A percentile compares a stretch with the other conserved stretches of the same genome.
These are phyloP conservation scores for Trifolium dubium DNA, from an alignment of 306 rosid genomes.

Conservation along the genomic window DNA sequence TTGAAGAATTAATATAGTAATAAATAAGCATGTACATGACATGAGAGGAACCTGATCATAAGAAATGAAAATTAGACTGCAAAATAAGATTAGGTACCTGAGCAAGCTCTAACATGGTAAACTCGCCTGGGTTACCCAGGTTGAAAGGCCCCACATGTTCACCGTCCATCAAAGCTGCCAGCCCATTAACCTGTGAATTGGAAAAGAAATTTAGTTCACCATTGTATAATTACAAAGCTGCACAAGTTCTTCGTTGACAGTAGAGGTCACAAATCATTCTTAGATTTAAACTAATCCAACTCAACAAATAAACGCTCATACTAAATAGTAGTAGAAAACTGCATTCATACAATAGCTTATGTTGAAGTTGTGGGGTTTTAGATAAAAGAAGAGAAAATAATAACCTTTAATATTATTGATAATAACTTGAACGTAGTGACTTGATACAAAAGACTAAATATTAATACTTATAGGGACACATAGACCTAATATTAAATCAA, in stretches of 20 bases:
- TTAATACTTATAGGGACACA: no score
- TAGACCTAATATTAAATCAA: no score
- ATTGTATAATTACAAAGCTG: constrained; percentile 16
- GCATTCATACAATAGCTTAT: constrained; percentile 10
- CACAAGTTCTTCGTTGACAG: constrained; percentile 21
- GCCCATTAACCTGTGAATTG: constrained; percentile 74
- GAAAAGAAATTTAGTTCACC: constrained; percentile 35
- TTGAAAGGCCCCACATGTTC: constrained; percentile 97
- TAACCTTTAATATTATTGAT: no score
- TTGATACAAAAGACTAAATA: no score
- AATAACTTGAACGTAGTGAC: no score
- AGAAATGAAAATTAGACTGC: constrained; percentile 7
- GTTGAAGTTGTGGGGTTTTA: no score
- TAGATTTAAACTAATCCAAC: constrained; percentile 11
- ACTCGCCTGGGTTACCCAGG: constrained; percentile 96
- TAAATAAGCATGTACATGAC: neutral
- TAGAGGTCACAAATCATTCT: constrained; percentile 9
- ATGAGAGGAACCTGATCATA: neutral
- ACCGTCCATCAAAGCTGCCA: constrained; percentile 87
- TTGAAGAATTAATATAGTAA: constrained; percentile 36
- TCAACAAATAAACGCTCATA: constrained; percentile 11
- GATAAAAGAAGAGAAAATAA: no score
- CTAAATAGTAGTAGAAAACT: neutral
- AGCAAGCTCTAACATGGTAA: constrained; percentile 96
- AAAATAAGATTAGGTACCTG: constrained; percentile 58